phyloP scores from a whole-genome alignment of 176 grass and related monocot species.

The Cymbopogon citratus region DNA sequence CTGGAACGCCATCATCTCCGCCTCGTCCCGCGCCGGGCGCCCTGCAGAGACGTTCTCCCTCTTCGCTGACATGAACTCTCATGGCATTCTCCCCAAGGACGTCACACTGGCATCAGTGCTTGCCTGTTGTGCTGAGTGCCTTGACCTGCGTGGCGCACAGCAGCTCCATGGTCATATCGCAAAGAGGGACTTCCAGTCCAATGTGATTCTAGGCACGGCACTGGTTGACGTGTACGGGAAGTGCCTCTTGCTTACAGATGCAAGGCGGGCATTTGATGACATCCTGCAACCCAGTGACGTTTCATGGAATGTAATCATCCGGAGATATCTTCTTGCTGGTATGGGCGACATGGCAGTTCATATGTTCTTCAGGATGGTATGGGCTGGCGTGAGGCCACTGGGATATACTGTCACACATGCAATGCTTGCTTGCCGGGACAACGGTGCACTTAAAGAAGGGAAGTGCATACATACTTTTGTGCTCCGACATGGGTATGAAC shows the following conservation, averaged over 20 bases:
- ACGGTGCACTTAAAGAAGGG: slow-evolving; percentile 49
- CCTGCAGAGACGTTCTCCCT: slow-evolving; percentile 32
- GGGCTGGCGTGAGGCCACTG: slow-evolving; percentile 50
- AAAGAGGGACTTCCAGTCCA: slow-evolving; percentile 56
- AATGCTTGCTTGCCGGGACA: slow-evolving; percentile 67
- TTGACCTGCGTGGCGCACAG: slow-evolving; percentile 38
- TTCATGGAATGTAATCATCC: slow-evolving; percentile 85
- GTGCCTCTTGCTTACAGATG: slow-evolving; percentile 48
- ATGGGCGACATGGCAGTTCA: slow-evolving; percentile 52
- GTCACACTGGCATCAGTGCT: slow-evolving; percentile 72
- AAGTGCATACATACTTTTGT: slow-evolving; percentile 52
- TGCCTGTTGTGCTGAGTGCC: slow-evolving; percentile 49
- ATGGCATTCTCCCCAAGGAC: slow-evolving; percentile 52
- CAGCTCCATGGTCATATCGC: slow-evolving; percentile 64
- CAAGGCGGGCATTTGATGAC: slow-evolving; percentile 57
- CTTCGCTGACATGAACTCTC: slow-evolving; percentile 45
- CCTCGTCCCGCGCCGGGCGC: slow-evolving; percentile 27
- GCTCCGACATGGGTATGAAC: slow-evolving; percentile 51
- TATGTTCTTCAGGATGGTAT: slow-evolving; percentile 77
- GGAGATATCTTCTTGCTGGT: slow-evolving; percentile 68
- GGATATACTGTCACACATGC: slow-evolving; percentile 69
- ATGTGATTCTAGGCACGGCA: slow-evolving; percentile 63
- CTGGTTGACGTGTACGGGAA: slow-evolving; percentile 78
- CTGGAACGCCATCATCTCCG: slow-evolving; percentile 79
- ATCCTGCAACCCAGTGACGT: slow-evolving; percentile 57